Evolutionary conservation across 257 asterid species (phyloP).

Genomic region (Osmanthus fragrans): DNA sequence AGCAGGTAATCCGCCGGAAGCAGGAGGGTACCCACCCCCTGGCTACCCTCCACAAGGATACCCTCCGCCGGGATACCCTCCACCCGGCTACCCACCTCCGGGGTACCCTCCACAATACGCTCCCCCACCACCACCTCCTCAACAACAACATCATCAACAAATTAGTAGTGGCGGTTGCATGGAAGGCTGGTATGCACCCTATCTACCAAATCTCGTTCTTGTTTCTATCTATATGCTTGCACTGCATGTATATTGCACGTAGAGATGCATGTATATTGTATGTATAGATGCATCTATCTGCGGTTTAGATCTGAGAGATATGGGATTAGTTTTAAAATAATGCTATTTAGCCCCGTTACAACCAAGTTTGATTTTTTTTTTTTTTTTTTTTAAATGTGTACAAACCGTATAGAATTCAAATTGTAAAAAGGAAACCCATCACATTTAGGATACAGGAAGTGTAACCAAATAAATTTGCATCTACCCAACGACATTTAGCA

Average conservation of each 20-base stretch:
- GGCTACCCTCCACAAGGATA: constrained; percentile 21
- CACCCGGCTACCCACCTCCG: constrained; percentile 38
- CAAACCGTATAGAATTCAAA: no score
- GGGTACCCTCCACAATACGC: constrained; percentile 25
- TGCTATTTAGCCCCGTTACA: no score
- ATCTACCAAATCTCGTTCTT: neutral
- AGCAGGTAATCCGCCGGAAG: constrained; percentile 45
- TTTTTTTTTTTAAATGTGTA: no score
- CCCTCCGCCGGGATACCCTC: constrained; percentile 44
- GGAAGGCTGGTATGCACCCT: constrained; percentile 43
- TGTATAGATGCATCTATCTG: neutral
- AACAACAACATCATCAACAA: constrained; percentile 17
- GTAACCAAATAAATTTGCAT: no score
- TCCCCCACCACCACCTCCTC: constrained; percentile 44
- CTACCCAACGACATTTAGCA: no score
- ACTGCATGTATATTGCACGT: no score
- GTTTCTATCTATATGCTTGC: neutral
- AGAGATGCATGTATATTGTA: no score
- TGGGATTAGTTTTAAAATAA: no score
- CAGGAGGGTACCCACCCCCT: constrained; percentile 17
- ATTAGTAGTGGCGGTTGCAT: constrained; percentile 27
- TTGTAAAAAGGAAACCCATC: no score
- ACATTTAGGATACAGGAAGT: no score
- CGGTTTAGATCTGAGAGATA: neutral
- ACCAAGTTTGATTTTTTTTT: no score